Percentiles rank a stretch among this genome's conserved stretches.
Evolutionary conservation across 2,329 filamentous ascomycete genomes (phyloP).

Genomic region (Colletotrichum somersetense): DNA sequence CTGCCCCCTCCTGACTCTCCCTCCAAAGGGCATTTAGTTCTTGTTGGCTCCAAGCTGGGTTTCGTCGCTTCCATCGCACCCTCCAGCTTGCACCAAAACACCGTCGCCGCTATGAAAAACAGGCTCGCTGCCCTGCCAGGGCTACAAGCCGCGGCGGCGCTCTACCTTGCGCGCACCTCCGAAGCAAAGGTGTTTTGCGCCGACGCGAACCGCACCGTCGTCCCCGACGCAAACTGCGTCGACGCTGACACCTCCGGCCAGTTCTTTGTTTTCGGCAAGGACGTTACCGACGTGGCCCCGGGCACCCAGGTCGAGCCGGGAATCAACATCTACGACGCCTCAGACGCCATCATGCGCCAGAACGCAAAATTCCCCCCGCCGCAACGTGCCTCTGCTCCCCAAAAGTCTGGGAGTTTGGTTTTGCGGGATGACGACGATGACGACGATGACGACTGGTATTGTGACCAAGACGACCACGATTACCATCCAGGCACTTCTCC

Average conservation of each 20-base stretch:
- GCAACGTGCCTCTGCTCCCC: not conserved
- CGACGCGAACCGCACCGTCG: not conserved
- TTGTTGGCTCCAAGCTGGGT: not conserved
- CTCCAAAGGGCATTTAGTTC: not conserved
- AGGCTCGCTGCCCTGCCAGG: not conserved
- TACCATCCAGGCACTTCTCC: too few relatives aligned
- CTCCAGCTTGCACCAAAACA: not conserved
- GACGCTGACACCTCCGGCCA: not conserved
- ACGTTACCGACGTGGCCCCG: not conserved
- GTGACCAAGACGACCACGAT: not conserved
- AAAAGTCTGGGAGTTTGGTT: not conserved
- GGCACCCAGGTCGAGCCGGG: not conserved
- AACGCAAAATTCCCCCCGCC: not conserved
- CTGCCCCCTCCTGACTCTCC: not conserved
- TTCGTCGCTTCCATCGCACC: too few relatives aligned
- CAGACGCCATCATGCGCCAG: not conserved
- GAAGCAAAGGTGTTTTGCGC: constrained; percentile 3
- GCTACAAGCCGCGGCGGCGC: not conserved
- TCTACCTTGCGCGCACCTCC: not conserved
- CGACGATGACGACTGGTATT: not conserved
- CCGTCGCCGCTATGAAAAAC: not conserved
- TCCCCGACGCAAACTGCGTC: not conserved
- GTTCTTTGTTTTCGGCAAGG: not conserved
- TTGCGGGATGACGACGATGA: not conserved
- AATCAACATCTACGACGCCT: not conserved